phyloP scores from a whole-genome alignment of 371 early-diverging fungal species.

The Syncephalastrum contaminatum region DNA sequence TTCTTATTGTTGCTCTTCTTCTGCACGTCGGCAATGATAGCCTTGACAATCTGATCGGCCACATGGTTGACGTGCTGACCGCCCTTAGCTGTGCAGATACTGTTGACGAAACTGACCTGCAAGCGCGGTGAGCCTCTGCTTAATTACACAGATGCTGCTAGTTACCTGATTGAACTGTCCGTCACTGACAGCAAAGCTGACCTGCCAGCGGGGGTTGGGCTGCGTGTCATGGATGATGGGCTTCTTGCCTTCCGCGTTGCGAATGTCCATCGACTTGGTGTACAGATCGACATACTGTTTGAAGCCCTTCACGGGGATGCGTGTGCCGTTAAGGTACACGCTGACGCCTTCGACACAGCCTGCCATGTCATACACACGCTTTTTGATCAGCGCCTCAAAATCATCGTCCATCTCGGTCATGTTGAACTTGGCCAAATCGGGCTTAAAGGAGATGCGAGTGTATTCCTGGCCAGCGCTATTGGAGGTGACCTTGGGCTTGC shows the following conservation, averaged over 20 bases:
- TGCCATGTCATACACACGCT: constrained; percentile 98
- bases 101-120: constrained; percentile 96
- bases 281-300: constrained; percentile 94
- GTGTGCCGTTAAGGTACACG: constrained; percentile 91
- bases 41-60: constrained; percentile 86
- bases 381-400: constrained; percentile 86
- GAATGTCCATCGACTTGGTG: constrained; percentile 46
- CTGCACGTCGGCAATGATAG: constrained; percentile 73
- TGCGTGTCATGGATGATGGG: constrained; percentile 29
- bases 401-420: constrained; percentile 92
- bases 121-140: neutral
- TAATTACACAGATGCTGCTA: neutral
- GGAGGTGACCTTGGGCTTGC: constrained; percentile 72
- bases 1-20: constrained; percentile 80
- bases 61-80: constrained; percentile 96
- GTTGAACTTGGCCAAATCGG: constrained; percentile 94
- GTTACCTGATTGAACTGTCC: constrained; percentile 96
- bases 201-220: constrained; percentile 93
- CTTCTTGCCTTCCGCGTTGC: constrained; percentile 38
- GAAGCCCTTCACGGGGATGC: constrained; percentile 86
- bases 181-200: constrained; percentile 90
- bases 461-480: constrained; percentile 70
- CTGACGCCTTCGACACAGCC: constrained; percentile 89
- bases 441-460: constrained; percentile 95
- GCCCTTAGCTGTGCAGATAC: constrained; percentile 97